These are phyloP conservation scores for Colletotrichum australisinense DNA, from an alignment of 2,329 filamentous ascomycete genomes.

Conservation along the genomic window DNA sequence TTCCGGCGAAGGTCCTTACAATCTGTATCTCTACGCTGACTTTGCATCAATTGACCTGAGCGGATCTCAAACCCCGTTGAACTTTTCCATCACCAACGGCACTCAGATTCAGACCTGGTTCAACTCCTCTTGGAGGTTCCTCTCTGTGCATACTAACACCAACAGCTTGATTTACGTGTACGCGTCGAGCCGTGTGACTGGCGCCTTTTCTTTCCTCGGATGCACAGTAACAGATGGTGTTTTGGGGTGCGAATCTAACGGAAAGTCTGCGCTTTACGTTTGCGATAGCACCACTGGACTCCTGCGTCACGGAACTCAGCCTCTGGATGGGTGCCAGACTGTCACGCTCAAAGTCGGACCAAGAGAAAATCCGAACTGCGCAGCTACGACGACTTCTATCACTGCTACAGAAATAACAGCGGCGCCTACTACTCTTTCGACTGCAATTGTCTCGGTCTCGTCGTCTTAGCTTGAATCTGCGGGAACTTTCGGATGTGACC, in stretches of 20 bases:
- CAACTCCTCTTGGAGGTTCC: slow-evolving; percentile 7
- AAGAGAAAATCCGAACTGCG: background rate
- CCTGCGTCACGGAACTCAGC: background rate
- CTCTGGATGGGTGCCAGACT: background rate
- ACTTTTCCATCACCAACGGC: background rate
- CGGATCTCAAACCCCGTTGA: slow-evolving; percentile 6
- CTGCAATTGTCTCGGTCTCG: background rate
- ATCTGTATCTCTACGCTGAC: slow-evolving; percentile 34
- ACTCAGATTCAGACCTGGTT: background rate
- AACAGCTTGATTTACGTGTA: slow-evolving; percentile 38
- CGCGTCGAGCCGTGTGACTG: background rate
- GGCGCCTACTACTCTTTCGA: background rate
- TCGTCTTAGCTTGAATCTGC: no score
- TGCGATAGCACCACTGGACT: background rate
- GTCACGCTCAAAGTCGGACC: background rate
- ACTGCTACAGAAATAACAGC: background rate
- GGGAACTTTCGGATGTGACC: no score
- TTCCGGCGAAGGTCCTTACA: slow-evolving; percentile 9
- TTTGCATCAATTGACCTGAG: slow-evolving; percentile 34
- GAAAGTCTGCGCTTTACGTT: background rate
- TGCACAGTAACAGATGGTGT: background rate
- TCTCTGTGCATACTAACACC: slow-evolving; percentile 33
- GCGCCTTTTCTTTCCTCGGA: background rate
- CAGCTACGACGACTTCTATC: background rate
- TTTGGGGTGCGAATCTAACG: background rate